These are phyloP conservation scores for Catharanthus roseus DNA, from an alignment of 257 asterid species.

Conservation along the genomic window DNA sequence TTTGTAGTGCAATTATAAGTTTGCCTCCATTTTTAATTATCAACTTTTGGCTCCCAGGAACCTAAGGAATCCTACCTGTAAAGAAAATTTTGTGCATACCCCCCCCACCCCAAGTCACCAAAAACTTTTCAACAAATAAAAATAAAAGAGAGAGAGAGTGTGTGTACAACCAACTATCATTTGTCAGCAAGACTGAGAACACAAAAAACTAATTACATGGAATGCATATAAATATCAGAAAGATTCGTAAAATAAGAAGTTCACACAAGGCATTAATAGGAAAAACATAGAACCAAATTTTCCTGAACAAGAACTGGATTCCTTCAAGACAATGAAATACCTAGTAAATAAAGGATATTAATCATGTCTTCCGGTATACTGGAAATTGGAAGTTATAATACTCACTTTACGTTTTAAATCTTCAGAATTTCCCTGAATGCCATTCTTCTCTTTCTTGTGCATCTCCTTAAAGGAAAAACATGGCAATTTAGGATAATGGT, in stretches of 20 bases:
- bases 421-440: not conserved
- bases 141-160: too few relatives aligned
- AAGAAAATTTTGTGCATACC: not conserved
- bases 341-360: not conserved
- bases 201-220: not conserved
- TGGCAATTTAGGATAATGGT: not conserved
- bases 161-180: too few relatives aligned
- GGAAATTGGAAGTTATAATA: not conserved
- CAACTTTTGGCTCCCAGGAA: too few relatives aligned
- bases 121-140: not conserved
- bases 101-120: not conserved
- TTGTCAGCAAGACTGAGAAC: not conserved
- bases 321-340: not conserved
- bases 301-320: not conserved
- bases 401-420: constrained; percentile 11
- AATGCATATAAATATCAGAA: not conserved
- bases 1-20: not conserved
- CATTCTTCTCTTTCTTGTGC: not conserved
- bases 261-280: not conserved
- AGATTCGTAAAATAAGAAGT: not conserved
- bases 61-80: not conserved
- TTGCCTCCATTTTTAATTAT: too few relatives aligned
- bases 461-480: not conserved
- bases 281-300: not conserved
- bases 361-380: not conserved